These are phyloP conservation scores for Crithidia sp. DNA, from an alignment of 208 protist genomes.

Conservation along the genomic window DNA sequence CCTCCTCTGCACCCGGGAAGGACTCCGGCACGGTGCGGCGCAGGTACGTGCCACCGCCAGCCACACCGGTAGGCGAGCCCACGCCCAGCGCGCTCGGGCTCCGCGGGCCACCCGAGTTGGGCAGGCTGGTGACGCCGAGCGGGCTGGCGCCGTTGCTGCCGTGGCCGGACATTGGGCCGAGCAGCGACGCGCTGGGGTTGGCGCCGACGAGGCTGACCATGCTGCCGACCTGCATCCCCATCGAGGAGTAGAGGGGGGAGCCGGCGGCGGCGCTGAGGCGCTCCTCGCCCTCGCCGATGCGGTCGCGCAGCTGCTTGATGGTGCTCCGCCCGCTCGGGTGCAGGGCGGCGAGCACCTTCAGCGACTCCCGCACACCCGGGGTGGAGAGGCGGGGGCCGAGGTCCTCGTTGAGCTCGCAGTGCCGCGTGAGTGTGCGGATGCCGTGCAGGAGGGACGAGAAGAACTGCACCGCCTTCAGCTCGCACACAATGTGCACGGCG, in stretches of 20 bases:
- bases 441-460: constrained; percentile 81
- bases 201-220: constrained; percentile 24
- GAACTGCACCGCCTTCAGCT: constrained; percentile 89
- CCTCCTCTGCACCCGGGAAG: constrained; percentile 27
- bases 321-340: constrained; percentile 66
- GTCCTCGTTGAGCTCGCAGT: constrained; percentile 85
- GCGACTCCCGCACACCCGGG: constrained; percentile 69
- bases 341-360: constrained; percentile 78
- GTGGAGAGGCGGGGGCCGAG: constrained; percentile 84
- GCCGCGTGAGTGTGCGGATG: constrained; percentile 82
- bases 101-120: constrained; percentile 17
- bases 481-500: constrained; percentile 86
- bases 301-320: constrained; percentile 72
- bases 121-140: constrained; percentile 5
- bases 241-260: constrained; percentile 16
- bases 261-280: constrained; percentile 21
- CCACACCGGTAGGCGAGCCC: constrained; percentile 13
- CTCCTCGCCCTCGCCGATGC: constrained; percentile 60
- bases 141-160: constrained; percentile 10
- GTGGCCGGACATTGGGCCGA: constrained; percentile 21
- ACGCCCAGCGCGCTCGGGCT: constrained; percentile 11
- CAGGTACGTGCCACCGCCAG: constrained; percentile 30
- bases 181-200: constrained; percentile 24
- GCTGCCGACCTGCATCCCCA: constrained; percentile 16
- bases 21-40: constrained; percentile 28